Evolutionary conservation across 495 filamentous ascomycete species (phyloP), one percentile per base, ranked within the genome.

Genomic region (Ramalina peruviana): DNA sequence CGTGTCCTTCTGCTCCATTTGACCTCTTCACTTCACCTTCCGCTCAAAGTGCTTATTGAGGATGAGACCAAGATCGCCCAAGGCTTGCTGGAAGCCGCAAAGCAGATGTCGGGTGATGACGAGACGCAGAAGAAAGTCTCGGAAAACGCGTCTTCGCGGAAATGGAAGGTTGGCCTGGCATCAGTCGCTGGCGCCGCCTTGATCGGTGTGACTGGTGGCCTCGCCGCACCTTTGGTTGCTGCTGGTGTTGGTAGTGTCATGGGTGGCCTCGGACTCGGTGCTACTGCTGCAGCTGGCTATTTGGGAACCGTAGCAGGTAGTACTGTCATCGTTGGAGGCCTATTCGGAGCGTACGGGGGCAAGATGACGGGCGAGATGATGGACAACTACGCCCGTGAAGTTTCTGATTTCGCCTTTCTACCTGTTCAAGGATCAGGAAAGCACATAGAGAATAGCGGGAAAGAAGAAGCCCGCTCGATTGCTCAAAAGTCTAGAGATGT

Each of bases 331-430:
- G 82, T 94, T 17, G 90, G 88, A 5, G 76, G 82, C 43, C 64
- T 97, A 12, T 94, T 98, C 58, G 90, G 90, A 27, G 85, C 88
- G 9, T 94, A 92, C 60, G 88, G 88, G 21, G 85, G 80, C 12
- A 74, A 83, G 13, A 88, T 92, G 78, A 84, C 83, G 2, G 81
- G 83, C 27, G 78, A 85, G 60, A 83, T 88, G 79, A 84, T 96
- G 75, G 87, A 90, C 53, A 73, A 80, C 40, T 92, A 94, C 64
- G 81, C 86, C 16, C 80, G 78, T 48, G 88, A 96, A 52, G 82
- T 96, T 13, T 74, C 82, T 43, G 88, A 96, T 62, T 94, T 96
- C 62, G 87, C 79, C 6, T 89, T 98, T 56, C 62, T 95, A 15
- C 87, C 88, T 1, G 66, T 93, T 37, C 70, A 74, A 33, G 72